A percentile compares a stretch with the other conserved stretches of the same genome.
Evolutionary conservation across 2,329 filamentous ascomycete species (phyloP).

Genomic region (Clonostachys sp.): DNA sequence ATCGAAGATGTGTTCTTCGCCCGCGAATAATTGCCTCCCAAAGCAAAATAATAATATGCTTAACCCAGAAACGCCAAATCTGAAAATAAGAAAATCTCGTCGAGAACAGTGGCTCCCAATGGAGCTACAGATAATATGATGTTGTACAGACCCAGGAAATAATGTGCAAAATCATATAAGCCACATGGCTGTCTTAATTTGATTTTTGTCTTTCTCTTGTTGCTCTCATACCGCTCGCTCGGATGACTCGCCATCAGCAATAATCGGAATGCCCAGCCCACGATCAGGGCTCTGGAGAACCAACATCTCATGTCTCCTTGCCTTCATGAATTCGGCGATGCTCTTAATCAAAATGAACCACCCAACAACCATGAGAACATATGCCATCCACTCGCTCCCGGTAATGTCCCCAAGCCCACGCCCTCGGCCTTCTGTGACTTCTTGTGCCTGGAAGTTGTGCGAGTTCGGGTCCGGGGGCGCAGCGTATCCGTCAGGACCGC

Average conservation of each 20-base stretch:
- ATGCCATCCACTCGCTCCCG: slow-evolving; percentile 84
- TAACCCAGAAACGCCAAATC: no score
- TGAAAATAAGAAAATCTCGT: no score
- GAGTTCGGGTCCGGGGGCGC: slow-evolving; percentile 82
- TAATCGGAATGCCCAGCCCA: slow-evolving; percentile 77
- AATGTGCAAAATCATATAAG: no score
- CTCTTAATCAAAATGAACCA: slow-evolving; percentile 97
- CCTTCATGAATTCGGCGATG: slow-evolving; percentile 85
- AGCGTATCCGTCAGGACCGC: slow-evolving; percentile 53
- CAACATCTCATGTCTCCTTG: slow-evolving; percentile 85
- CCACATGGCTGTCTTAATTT: no score
- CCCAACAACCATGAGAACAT: slow-evolving; percentile 90
- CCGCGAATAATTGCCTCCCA: no score
- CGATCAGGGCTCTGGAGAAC: slow-evolving; percentile 90
- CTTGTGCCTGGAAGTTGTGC: slow-evolving; percentile 78
- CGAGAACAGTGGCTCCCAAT: no score
- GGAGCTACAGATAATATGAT: no score
- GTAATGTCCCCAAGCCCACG: slow-evolving; percentile 53
- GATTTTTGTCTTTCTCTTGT: no score
- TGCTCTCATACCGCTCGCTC: slow-evolving; percentile 65
- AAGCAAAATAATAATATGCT: no score
- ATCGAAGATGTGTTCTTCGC: neutral
- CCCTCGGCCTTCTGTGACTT: slow-evolving; percentile 44
- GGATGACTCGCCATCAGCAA: slow-evolving; percentile 77
- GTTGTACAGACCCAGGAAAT: no score